Conservation (phyloP, 805 yeast species). For the Brettanomyces bruxellensis region DNA sequence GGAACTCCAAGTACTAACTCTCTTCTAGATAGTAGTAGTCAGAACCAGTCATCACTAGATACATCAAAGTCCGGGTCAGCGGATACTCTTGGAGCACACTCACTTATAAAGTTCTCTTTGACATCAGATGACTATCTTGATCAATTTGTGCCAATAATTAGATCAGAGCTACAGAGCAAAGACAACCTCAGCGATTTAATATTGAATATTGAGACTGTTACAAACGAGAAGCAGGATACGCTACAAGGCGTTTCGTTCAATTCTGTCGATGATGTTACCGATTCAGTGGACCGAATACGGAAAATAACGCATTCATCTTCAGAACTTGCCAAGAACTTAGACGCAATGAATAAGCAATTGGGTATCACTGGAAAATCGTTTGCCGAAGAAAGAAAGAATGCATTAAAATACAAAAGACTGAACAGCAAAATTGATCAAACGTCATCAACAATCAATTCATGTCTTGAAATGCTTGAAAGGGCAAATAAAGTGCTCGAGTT, state of each 20-base stretch:
- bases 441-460: constrained; percentile 54
- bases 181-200: constrained; percentile 50
- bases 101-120: neutral
- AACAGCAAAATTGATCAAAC: constrained; percentile 65
- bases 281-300: constrained; percentile 56
- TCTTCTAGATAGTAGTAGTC: no score
- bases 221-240: constrained; percentile 53
- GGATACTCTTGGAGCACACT: neutral
- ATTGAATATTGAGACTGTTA: constrained; percentile 39
- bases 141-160: constrained; percentile 68
- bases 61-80: no score
- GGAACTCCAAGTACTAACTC: no score
- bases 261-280: constrained; percentile 45
- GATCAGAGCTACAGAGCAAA: constrained; percentile 44
- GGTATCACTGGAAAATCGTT: constrained; percentile 59
- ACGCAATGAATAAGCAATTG: constrained; percentile 47
- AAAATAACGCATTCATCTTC: constrained; percentile 50
- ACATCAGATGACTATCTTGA: constrained; percentile 65
- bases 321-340: constrained; percentile 45
- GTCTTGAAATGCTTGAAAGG: constrained; percentile 75
- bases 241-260: constrained; percentile 53
- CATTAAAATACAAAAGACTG: constrained; percentile 54
- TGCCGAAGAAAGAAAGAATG: constrained; percentile 49
- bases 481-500: constrained; percentile 81
- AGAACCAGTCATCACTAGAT: no score